These are phyloP conservation scores for Pleurotus cornucopiae DNA, from an alignment of 768 basidiomycete genomes.

Conservation along the genomic window DNA sequence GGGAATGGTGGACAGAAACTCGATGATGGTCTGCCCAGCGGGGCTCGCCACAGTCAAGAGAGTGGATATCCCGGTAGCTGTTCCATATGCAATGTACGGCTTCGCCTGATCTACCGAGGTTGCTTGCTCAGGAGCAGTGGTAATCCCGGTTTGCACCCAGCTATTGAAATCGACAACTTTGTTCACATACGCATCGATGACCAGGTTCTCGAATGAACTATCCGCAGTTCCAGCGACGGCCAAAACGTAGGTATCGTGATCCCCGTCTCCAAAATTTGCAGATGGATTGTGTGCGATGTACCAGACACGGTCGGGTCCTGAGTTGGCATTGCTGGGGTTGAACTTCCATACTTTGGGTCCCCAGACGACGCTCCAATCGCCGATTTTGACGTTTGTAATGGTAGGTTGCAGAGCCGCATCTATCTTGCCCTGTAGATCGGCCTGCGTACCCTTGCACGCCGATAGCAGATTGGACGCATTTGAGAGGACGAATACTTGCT, in stretches of 20 bases:
- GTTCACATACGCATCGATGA: neutral
- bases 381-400: neutral
- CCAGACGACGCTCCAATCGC: slow-evolving; percentile 1
- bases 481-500: neutral
- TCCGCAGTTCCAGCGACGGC: slow-evolving; percentile 1
- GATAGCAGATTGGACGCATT: neutral
- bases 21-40: neutral
- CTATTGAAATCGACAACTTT: slow-evolving; percentile 4
- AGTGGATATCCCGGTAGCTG: neutral
- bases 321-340: neutral
- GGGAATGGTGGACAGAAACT: slow-evolving; percentile 1
- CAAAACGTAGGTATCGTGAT: slow-evolving; percentile 7
- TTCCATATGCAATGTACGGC: slow-evolving; percentile 3
- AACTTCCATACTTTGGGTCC: slow-evolving; percentile 1
- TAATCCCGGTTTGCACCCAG: neutral
- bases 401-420: neutral
- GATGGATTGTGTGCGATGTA: neutral
- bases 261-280: neutral
- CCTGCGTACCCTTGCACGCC: neutral
- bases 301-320: neutral
- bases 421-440: neutral
- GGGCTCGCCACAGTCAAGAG: neutral
- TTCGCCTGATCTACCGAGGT: neutral
- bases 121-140: neutral
- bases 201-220: neutral